Conservation (phyloP, 1,139 yeast species). For the Scheffersomyces cryptocercus region DNA sequence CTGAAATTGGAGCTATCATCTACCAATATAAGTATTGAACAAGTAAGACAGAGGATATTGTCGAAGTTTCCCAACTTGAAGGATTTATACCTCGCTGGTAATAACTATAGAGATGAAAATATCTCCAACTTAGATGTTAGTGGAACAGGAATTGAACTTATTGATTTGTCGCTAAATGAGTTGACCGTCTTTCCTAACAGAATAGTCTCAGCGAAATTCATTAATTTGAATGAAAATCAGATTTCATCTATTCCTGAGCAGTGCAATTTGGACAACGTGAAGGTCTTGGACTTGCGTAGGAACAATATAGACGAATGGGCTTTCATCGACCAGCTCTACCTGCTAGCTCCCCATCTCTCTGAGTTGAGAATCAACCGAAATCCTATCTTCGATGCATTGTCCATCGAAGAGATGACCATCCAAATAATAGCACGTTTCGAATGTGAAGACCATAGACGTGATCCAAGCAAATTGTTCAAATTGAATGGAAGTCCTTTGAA, state of each 20-base stretch:
- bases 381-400: constrained; percentile 42
- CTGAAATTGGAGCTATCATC: constrained; percentile 14
- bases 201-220: no score
- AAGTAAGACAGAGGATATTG: constrained; percentile 21
- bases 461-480: constrained; percentile 22
- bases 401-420: constrained; percentile 37
- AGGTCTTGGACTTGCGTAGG: constrained; percentile 46
- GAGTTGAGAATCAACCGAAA: constrained; percentile 54
- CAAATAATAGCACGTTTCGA: constrained; percentile 53
- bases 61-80: constrained; percentile 43
- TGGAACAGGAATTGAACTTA: constrained; percentile 14
- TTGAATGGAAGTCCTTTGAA: constrained; percentile 60
- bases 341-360: constrained; percentile 36
- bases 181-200: constrained; percentile 33
- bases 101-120: constrained; percentile 33
- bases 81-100: constrained; percentile 50
- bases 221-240: constrained; percentile 20
- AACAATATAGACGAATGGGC: constrained; percentile 51
- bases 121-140: constrained; percentile 8
- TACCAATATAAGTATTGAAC: constrained; percentile 8
- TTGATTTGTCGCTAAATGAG: constrained; percentile 51
- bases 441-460: constrained; percentile 11
- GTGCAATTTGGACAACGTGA: constrained; percentile 4
- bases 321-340: constrained; percentile 41
- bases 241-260: constrained; percentile 9